Evolutionary conservation across 2,329 filamentous ascomycete genomes (phyloP).

Genomic region (Ceratocystis lukuohia): DNA sequence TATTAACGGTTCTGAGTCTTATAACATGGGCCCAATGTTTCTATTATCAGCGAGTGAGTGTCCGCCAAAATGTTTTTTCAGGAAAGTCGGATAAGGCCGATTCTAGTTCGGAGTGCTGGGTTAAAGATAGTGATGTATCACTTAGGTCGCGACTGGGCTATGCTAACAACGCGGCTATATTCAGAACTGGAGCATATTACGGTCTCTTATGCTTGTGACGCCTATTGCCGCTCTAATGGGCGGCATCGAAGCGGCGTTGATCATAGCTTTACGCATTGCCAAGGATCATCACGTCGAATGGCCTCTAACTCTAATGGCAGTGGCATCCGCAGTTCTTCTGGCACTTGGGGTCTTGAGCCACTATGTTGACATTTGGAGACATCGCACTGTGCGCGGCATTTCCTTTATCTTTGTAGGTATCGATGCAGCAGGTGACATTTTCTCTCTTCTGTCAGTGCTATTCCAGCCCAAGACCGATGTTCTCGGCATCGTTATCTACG

Average conservation of each 20-base stretch:
- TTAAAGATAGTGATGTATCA: background rate
- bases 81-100: background rate
- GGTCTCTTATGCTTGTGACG: slow-evolving; percentile 35
- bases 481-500: slow-evolving; percentile 54
- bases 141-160: too few relatives aligned
- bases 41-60: slow-evolving; percentile 30
- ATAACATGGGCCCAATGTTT: slow-evolving; percentile 33
- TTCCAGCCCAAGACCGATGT: slow-evolving; percentile 47
- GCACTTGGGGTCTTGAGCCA: slow-evolving; percentile 53
- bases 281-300: slow-evolving; percentile 36
- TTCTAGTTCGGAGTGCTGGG: background rate
- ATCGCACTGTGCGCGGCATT: slow-evolving; percentile 55
- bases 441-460: slow-evolving; percentile 50
- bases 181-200: slow-evolving; percentile 39
- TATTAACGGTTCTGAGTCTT: slow-evolving; percentile 32
- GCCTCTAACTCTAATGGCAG: slow-evolving; percentile 54
- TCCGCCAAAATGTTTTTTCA: background rate
- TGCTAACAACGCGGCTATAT: background rate
- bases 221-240: slow-evolving; percentile 44
- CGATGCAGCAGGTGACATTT: slow-evolving; percentile 55
- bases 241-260: slow-evolving; percentile 43
- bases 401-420: slow-evolving; percentile 60
- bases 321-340: slow-evolving; percentile 48
- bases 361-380: slow-evolving; percentile 55
- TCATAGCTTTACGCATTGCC: slow-evolving; percentile 42